Conservation (phyloP, 306 rosid species). For the Clitoria ternatea region DNA sequence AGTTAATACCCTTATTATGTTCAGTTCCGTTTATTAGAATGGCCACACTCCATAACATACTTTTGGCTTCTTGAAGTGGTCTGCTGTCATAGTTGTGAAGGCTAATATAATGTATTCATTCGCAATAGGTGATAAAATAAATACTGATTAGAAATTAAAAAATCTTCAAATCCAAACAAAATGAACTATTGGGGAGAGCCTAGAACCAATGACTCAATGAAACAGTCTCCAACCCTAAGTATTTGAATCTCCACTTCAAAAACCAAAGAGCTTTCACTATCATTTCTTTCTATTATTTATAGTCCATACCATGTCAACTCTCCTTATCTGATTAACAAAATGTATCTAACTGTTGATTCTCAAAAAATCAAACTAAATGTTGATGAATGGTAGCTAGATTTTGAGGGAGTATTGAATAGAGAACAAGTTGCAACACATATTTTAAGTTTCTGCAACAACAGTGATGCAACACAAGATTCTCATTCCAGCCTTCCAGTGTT, state of each 20-base stretch:
- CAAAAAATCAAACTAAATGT: no score
- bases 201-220: neutral
- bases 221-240: neutral
- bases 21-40: neutral
- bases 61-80: neutral
- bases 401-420: neutral
- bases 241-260: neutral
- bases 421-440: neutral
- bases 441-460: neutral
- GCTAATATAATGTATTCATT: neutral
- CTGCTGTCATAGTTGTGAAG: neutral
- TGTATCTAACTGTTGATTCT: neutral
- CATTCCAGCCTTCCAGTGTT: constrained; percentile 1
- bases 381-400: neutral
- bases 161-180: neutral
- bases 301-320: neutral
- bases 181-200: neutral
- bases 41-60: neutral
- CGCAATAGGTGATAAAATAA: neutral
- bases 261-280: neutral
- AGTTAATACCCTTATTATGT: neutral
- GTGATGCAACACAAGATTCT: neutral
- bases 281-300: neutral
- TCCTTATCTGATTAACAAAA: neutral
- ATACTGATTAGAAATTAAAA: neutral